phyloP scores from a whole-genome alignment of 2,329 filamentous ascomycete species.

The Aspergillus brasiliensis region DNA sequence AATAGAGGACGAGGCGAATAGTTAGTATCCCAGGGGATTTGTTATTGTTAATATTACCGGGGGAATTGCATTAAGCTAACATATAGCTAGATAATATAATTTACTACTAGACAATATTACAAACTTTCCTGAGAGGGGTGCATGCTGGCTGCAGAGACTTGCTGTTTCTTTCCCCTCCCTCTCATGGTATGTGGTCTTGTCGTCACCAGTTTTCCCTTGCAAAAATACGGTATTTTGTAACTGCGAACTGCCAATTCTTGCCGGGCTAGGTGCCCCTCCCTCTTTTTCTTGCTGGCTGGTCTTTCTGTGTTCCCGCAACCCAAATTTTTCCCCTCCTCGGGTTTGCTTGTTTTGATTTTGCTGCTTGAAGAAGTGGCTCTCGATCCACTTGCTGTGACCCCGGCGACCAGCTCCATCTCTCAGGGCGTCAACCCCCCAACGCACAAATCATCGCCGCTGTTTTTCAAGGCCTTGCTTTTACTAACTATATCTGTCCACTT shows the following conservation, averaged over 20 bases:
- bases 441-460: constrained; percentile 18
- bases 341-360: constrained; percentile 42
- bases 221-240: background rate
- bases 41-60: background rate
- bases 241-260: background rate
- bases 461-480: background rate
- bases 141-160: too few relatives aligned
- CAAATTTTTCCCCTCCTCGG: constrained; percentile 19
- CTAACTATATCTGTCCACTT: background rate
- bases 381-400: constrained; percentile 30
- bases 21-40: background rate
- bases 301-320: background rate
- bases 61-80: too few relatives aligned
- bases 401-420: constrained; percentile 30
- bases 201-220: background rate
- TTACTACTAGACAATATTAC: too few relatives aligned
- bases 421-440: constrained; percentile 24
- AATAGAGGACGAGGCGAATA: background rate
- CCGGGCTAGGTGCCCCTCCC: background rate
- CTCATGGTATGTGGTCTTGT: background rate
- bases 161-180: too few relatives aligned
- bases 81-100: too few relatives aligned
- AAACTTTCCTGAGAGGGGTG: too few relatives aligned
- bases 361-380: constrained; percentile 29
- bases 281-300: background rate